A percentile compares a stretch with the other conserved stretches of the same genome.
phyloP scores from a whole-genome alignment of 2,329 filamentous ascomycete genomes.

The Chlorencoelia australis region DNA sequence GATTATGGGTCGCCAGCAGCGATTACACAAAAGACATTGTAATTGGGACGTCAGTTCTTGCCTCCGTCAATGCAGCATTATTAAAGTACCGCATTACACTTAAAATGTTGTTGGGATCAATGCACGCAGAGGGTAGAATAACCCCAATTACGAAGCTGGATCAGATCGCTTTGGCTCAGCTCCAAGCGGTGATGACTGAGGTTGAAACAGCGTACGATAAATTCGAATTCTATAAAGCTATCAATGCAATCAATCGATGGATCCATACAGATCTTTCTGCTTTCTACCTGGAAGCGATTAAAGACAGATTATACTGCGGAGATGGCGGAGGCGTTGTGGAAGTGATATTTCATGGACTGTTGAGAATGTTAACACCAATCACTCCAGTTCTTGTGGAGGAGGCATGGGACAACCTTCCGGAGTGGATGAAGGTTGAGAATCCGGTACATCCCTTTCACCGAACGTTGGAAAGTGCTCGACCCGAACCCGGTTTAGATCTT shows the following conservation, averaged over 20 bases:
- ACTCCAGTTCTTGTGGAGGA: slow-evolving; percentile 81
- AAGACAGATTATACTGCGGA: slow-evolving; percentile 85
- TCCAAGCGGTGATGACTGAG: slow-evolving; percentile 53
- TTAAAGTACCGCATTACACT: slow-evolving; percentile 84
- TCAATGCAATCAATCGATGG: slow-evolving; percentile 69
- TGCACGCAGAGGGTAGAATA: slow-evolving; percentile 37
- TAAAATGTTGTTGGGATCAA: slow-evolving; percentile 78
- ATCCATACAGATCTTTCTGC: slow-evolving; percentile 75
- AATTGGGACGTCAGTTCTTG: slow-evolving; percentile 68
- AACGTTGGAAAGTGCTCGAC: slow-evolving; percentile 10
- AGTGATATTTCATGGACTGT: slow-evolving; percentile 59
- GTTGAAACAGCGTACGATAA: slow-evolving; percentile 56
- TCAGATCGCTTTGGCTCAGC: slow-evolving; percentile 66
- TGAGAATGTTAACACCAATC: slow-evolving; percentile 72
- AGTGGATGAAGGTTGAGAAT: slow-evolving; percentile 41
- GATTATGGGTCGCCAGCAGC: slow-evolving; percentile 83
- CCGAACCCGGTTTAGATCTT: slow-evolving; percentile 1
- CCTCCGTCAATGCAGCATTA: slow-evolving; percentile 64
- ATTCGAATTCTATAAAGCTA: slow-evolving; percentile 75
- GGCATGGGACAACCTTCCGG: slow-evolving; percentile 69
- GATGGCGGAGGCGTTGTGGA: slow-evolving; percentile 54
- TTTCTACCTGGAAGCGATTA: slow-evolving; percentile 88
- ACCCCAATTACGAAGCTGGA: slow-evolving; percentile 51
- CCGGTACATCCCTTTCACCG: slow-evolving; percentile 35
- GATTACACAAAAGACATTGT: slow-evolving; percentile 86